These are phyloP conservation scores for Tephrocybe sp. DNA, from an alignment of 768 basidiomycete genomes.

Conservation along the genomic window DNA sequence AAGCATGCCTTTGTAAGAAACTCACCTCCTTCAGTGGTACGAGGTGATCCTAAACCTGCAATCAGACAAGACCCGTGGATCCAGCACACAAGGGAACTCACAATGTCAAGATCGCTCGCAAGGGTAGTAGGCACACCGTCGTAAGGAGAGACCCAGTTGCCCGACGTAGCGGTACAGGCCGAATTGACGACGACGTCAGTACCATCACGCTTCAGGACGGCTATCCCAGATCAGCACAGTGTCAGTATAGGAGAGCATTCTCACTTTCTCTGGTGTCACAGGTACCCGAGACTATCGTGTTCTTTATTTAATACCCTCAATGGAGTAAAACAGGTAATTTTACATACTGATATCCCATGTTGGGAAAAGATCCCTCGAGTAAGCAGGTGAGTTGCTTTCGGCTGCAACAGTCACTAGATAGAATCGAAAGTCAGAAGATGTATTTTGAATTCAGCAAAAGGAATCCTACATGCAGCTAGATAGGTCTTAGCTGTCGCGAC, in stretches of 20 bases:
- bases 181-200: constrained; percentile 40
- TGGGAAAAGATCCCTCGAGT: constrained; percentile 40
- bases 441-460: neutral
- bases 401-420: constrained; percentile 31
- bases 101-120: constrained; percentile 52
- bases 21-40: constrained; percentile 52
- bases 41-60: constrained; percentile 44
- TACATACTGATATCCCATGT: constrained; percentile 49
- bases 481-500: constrained; percentile 34
- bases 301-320: neutral
- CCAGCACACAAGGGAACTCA: constrained; percentile 21
- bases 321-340: neutral
- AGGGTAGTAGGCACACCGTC: constrained; percentile 44
- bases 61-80: neutral
- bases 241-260: no score
- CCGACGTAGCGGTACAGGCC: constrained; percentile 45
- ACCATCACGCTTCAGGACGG: constrained; percentile 46
- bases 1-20: neutral
- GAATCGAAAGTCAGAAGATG: neutral
- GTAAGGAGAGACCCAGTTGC: constrained; percentile 53
- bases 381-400: constrained; percentile 33
- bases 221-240: constrained; percentile 19
- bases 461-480: constrained; percentile 28
- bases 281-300: constrained; percentile 40
- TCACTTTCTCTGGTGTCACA: constrained; percentile 56